Evolutionary conservation across 495 filamentous ascomycete species (phyloP), one percentile per base, ranked within the genome.

Genomic region (Penicillium taxi): DNA sequence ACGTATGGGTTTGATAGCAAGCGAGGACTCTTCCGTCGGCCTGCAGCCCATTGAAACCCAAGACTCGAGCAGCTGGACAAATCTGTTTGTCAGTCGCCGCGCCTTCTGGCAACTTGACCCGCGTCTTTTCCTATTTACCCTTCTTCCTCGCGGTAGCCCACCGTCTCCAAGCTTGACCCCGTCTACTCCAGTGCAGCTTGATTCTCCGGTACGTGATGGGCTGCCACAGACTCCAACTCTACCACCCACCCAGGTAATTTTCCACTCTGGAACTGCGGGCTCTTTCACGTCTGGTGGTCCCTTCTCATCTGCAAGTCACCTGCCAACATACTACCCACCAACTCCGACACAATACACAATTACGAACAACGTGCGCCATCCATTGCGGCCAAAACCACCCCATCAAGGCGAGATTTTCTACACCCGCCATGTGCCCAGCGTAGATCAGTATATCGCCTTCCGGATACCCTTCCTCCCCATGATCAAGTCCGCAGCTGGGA

Each of bases 21-120:
- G 65, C 27, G 69, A 82, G 34, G 84, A 93, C 49, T 88, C 85
- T 0, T 71, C 73, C 12, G 82, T 91, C 5, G 87, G 86, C 6
- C 58, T 74, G 0, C 68, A 75, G 37, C 48, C 74, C 9, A 34
- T 61, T 19, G 74, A 83, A 31, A 78, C 83, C 24, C 58, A 66
- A 33, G 66, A 63, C 32, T 74, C 74, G 5, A 75, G 77, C 28
- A 73, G 71, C 32, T 94, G 86, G 85, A 68, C 65, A 14, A 65
- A 77, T 25, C 90, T 94, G 85, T 94, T 91, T 46, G 77, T 84
- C 29, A 81, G 79, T 43, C 79, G 79, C 24, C 70, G 74, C 11
- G 74, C 77, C 48, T 96, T 96, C 64, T 98, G 91, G 91, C 91
- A 96, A 56, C 65, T 93, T 6, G 86, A 91, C 41, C 76, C 84